Percentiles rank a stretch among this genome's conserved stretches.
Evolutionary conservation across 2,329 filamentous ascomycete genomes (phyloP).

Genomic region (Hypoxylon sp.): DNA sequence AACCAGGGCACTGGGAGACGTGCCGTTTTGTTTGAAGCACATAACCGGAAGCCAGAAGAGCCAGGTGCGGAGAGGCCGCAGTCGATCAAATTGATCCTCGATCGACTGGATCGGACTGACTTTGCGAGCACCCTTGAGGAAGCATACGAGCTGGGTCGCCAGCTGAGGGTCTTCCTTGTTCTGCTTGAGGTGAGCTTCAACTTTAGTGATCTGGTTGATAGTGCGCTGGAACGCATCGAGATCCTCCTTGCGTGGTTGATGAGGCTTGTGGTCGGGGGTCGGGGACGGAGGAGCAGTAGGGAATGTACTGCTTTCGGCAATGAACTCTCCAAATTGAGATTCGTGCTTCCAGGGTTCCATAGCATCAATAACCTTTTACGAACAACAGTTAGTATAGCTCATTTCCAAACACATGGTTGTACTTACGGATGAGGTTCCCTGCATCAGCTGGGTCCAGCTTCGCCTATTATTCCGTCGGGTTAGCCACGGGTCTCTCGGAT

Average conservation of each 20-base stretch:
- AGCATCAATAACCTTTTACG: constrained; percentile 80
- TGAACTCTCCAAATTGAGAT: constrained; percentile 87
- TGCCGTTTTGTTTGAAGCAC: constrained; percentile 82
- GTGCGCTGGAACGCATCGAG: constrained; percentile 76
- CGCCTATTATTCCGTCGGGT: constrained; percentile 70
- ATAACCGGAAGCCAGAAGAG: constrained; percentile 95
- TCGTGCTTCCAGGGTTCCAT: constrained; percentile 95
- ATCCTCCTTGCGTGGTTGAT: constrained; percentile 77
- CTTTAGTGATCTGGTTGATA: constrained; percentile 75
- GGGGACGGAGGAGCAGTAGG: constrained; percentile 76
- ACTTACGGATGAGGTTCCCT: constrained; percentile 88
- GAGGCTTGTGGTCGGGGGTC: constrained; percentile 72
- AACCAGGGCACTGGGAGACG: constrained; percentile 82
- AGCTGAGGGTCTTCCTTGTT: constrained; percentile 78
- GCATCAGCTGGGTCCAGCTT: constrained; percentile 93
- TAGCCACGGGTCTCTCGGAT: constrained; percentile 55
- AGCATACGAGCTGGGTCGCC: constrained; percentile 78
- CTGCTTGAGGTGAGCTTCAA: constrained; percentile 77
- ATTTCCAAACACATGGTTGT: constrained; percentile 16
- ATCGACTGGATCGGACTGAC: constrained; percentile 78
- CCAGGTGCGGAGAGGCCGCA: constrained; percentile 91
- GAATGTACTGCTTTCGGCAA: constrained; percentile 82
- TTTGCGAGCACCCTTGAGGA: constrained; percentile 79
- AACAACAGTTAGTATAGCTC: constrained; percentile 48
- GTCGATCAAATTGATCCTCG: constrained; percentile 88